Evolutionary conservation across 352 stramenopile genomes (phyloP), one percentile per base, ranked within the genome.

Genomic region (Phytophthora pisi): DNA sequence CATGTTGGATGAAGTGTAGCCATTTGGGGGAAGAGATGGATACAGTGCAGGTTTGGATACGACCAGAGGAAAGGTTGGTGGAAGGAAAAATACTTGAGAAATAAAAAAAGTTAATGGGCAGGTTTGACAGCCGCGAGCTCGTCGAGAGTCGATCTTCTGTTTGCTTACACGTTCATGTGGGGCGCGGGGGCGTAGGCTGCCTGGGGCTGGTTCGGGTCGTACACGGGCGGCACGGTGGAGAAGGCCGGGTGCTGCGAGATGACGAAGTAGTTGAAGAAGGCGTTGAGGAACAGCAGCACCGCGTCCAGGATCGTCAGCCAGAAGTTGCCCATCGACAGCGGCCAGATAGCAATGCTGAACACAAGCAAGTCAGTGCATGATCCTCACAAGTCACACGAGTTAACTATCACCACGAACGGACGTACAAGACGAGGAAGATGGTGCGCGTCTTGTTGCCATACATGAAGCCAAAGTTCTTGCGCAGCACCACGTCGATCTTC

Each of bases 251-350:
- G 79, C 73, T 95, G 84, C 34, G 83, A 95, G 70, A 96, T 92
- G 61, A 96, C 88, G 68, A 87, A 96, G 76, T 93, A 96, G 80
- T 96, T 96, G 82, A 96, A 96, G 66, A 96, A 95, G 15, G 88
- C 88, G 63, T 96, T 96, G 58, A 93, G 63, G 67, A 96, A 96
- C 36, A 96, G 75, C 67, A 96, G 71, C 63, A 90, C 77, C n/a
- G 88, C 88, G 73, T 96, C 85, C 24, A 96, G 63, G 66, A 95
- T 95, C 58, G 88, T 96, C 46, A 96, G 74, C 88, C 88, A 96
- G 62, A 95, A 96, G 60, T 91, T 92, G 71, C 88, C 88, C 88
- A 96, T 95, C 3, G 88, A 96, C 34, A 96, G 70, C 60, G 88
- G 88, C 88, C 88, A 96, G 71, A 96, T 96, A 51, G 88, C 88